Base-by-base conservation (phyloP, 129 eudicot species). In the Tagetes erecta region DNA sequence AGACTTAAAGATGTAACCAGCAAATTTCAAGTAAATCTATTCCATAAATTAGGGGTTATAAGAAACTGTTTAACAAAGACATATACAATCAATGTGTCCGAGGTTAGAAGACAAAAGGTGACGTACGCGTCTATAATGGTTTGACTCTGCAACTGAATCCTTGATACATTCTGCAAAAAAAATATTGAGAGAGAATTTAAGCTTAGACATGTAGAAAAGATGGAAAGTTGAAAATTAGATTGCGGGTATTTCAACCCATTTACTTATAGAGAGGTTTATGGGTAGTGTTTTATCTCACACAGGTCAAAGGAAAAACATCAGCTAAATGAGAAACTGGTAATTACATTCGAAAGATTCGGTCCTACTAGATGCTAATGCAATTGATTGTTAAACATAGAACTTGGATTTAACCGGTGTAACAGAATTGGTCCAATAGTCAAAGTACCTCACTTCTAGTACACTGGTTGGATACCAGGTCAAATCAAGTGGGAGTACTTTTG, bases 151-250 rank as follows among this genome's bases (percentile, higher is more conserved):
- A 60, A 49, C 64, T 47, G 71, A 62, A 70, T 39, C 76, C 67
- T 46, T 70, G 76, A 77, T 70, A 60, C 64, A 49, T 70, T 70
- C 76, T 77, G 81, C 81, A 70, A 40, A 68, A 65, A 3, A 59
- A 6, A 20, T 2, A 59, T 37, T 69, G 6, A 33, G 6, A 65
- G 0, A 68, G 36, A 49, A 1, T 34, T 76, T 13, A 68, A 41
- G n/a, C 46, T 8, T 64, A n/a, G 49, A n/a, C 47, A 64, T 39
- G 34, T 7, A n/a, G 30, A 64, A 64, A 14, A 39, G 49, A 63
- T 13, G 30, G 11, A 38, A 64, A 64, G 2, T 6, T n/a, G 10
- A 14, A 12, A 62, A 12, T 5, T 36, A 36, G 7, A 36, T 11
- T 62, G 30, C 9, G 20, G 8, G 36, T 38, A 39, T 38, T 13